Percentiles rank a stretch among this genome's conserved stretches.
These are phyloP conservation scores for Odontarrhena argentea DNA, from an alignment of 345 rosid genomes.

Conservation along the genomic window DNA sequence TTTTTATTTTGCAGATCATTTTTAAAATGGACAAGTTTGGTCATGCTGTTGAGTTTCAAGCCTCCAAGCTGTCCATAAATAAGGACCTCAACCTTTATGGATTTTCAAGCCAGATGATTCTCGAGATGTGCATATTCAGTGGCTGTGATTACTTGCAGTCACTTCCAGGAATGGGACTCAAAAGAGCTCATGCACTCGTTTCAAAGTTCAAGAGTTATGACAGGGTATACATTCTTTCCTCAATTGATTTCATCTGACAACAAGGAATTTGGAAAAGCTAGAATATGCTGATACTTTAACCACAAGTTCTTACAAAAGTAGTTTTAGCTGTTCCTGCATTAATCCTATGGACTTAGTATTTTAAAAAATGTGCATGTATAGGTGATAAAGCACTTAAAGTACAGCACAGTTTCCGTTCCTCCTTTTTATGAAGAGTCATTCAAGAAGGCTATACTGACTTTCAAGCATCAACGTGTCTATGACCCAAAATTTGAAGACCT, in stretches of 20 bases:
- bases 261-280: conserved; percentile 7
- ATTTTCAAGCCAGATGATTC: conserved; percentile 82
- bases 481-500: conserved; percentile 59
- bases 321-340: conserved; percentile 23
- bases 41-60: conserved; percentile 80
- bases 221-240: conserved; percentile 53
- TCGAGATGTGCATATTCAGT: conserved; percentile 97
- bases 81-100: conserved; percentile 68
- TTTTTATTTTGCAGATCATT: conserved; percentile 54
- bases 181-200: conserved; percentile 87
- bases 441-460: conserved; percentile 80
- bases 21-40: conserved; percentile 98
- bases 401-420: conserved; percentile 74
- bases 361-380: conserved; percentile 22
- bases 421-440: conserved; percentile 86
- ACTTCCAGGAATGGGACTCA: conserved; percentile 92
- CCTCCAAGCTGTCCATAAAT: conserved; percentile 66
- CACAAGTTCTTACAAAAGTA: background rate
- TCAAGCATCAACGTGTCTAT: conserved; percentile 92
- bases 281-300: background rate
- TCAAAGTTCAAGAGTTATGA: conserved; percentile 78
- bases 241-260: conserved; percentile 11
- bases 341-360: background rate
- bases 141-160: conserved; percentile 97
- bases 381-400: conserved; percentile 92